These are phyloP conservation scores for Boeremia exigua DNA, from an alignment of 2,329 filamentous ascomycete species.

Conservation along the genomic window DNA sequence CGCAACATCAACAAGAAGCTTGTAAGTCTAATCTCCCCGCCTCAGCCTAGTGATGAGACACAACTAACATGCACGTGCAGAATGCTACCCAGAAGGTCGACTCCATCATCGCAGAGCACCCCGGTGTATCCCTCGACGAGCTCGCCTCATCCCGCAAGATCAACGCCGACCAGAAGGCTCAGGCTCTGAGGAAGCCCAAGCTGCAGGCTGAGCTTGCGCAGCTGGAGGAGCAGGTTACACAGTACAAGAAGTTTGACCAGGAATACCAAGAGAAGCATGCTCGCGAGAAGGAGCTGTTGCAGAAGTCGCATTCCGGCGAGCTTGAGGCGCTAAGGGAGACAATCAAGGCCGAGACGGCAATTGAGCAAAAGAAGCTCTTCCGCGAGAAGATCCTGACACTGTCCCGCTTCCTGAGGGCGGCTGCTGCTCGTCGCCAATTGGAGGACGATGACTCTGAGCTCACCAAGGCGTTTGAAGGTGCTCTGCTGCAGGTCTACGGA, in stretches of 20 bases:
- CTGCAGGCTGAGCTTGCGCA: conserved; percentile 72
- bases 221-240: conserved; percentile 74
- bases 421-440: conserved; percentile 74
- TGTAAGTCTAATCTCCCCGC: conserved; percentile 61
- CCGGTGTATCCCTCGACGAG: conserved; percentile 74
- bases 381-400: conserved; percentile 71
- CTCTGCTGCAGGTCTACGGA: conserved; percentile 77
- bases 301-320: conserved; percentile 62
- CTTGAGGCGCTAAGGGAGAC: conserved; percentile 62
- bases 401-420: conserved; percentile 80
- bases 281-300: conserved; percentile 63
- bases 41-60: conserved; percentile 5
- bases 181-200: conserved; percentile 76
- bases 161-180: conserved; percentile 80
- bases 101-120: conserved; percentile 70
- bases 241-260: conserved; percentile 77
- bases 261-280: conserved; percentile 70
- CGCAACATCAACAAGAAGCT: conserved; percentile 95
- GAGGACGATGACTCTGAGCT: conserved; percentile 76
- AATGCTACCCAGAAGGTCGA: conserved; percentile 76
- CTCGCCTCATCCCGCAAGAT: conserved; percentile 74
- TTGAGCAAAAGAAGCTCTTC: conserved; percentile 56
- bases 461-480: conserved; percentile 80
- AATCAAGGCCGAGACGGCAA: conserved; percentile 60
- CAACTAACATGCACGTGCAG: conserved; percentile 51